phyloP scores from a whole-genome alignment of 2,329 filamentous ascomycete species.

The Uncinocarpus reesii region DNA sequence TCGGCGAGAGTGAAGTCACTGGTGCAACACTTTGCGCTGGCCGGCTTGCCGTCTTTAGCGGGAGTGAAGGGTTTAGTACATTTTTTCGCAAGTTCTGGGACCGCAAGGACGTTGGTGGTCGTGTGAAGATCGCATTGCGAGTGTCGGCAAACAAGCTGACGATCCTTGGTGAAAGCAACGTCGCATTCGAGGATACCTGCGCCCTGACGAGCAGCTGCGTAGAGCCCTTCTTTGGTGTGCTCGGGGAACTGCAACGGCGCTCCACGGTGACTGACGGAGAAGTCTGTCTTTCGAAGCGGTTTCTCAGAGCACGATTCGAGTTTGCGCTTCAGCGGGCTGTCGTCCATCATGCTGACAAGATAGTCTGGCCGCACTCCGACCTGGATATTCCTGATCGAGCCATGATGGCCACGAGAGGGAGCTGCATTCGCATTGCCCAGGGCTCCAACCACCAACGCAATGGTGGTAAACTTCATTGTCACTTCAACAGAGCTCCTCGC shows the following conservation, averaged over 20 bases:
- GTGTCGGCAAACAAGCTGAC: conserved; percentile 57
- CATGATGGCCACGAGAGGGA: not conserved
- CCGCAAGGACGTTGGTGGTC: conserved; percentile 56
- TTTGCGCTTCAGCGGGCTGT: conserved; percentile 49
- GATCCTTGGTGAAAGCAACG: conserved; percentile 56
- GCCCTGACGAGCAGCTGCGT: conserved; percentile 57
- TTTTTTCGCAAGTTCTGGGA: conserved; percentile 53
- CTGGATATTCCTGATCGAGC: conserved; percentile 36
- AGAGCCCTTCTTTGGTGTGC: conserved; percentile 49
- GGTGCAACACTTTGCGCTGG: conserved; percentile 59
- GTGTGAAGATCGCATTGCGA: conserved; percentile 58
- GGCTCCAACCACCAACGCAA: conserved; percentile 4
- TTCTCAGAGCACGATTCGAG: conserved; percentile 50
- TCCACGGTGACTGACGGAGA: conserved; percentile 54
- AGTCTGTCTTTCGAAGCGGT: conserved; percentile 43
- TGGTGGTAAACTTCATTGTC: conserved; percentile 10
- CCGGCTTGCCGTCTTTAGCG: conserved; percentile 41
- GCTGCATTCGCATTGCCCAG: conserved; percentile 3
- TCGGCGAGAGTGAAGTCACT: conserved; percentile 59
- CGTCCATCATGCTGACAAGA: conserved; percentile 53
- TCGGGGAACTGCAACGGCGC: conserved; percentile 55
- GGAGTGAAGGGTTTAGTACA: conserved; percentile 54
- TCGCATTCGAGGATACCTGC: conserved; percentile 59
- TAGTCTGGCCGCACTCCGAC: conserved; percentile 56
- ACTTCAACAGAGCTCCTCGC: conserved; percentile 27